Evolutionary conservation across 1,139 yeast species (phyloP), one percentile per base, ranked within the genome.

Genomic region (Diutina pseudorugosa): DNA sequence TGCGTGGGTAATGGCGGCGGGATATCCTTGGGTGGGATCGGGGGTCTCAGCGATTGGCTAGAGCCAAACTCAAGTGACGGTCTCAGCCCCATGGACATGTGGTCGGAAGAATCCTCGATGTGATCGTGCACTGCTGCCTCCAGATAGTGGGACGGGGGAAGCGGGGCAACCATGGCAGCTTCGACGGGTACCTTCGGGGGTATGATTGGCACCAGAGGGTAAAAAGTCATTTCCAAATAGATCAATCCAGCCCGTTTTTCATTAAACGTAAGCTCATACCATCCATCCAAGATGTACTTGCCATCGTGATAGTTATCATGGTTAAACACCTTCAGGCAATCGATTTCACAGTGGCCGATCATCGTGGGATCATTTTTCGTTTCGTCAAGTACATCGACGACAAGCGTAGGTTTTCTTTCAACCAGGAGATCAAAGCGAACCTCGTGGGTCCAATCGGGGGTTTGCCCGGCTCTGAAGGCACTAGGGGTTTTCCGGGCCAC

Each of bases 181-280:
- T 30, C 36, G 12, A 45, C 4, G 3, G 49, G 49, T 4, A 47
- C 27, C 27, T 50, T 50, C 4, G 41, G 41, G 2, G 79, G 81
- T 42, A 71, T 58, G 7, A 73, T 61, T 0, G 80, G 83, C 1
- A 79, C 75, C 18, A 75, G 67, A 0, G 96, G 94, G 62, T 88
- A 89, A 62, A 88, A 93, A 0, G 98, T 89, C 85, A 93, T 84
- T 62, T 93, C 98, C 53, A 94, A 69, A 65, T 84, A 91, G 1
- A 93, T 80, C 67, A 81, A 87, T 1, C 98, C 98, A 0, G 97
- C 96, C 53, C 86, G 80, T 60, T 82, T 78, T n/a, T 82, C 84
- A 54, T 80, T 80, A 62, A 80, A 79, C 42, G 73, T 70, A 56
- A 93, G 71, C 50, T 81, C 82, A 62, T 85, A 87, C 98, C 98